These are phyloP conservation scores for Asterochloris erici DNA, from an alignment of 139 green algal genomes.

Conservation along the genomic window DNA sequence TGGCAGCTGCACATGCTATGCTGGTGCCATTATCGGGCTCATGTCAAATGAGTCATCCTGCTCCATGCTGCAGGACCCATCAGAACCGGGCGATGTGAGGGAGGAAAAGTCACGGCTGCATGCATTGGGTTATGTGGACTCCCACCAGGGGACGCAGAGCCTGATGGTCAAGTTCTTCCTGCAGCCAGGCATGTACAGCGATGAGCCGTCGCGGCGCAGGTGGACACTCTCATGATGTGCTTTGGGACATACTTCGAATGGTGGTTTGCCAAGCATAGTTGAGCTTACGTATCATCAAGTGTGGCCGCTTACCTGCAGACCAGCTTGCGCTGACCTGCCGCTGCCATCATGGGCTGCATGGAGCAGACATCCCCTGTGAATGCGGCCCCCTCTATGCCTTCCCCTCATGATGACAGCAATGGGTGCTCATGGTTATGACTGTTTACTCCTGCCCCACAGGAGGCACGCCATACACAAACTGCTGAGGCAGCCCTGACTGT, in stretches of 20 bases:
- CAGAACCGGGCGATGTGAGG: neutral
- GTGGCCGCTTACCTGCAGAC: no score
- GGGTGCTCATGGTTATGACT: neutral
- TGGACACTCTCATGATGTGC: no score
- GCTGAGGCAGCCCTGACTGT: neutral
- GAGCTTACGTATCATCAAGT: no score
- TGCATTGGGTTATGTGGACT: slow-evolving; percentile 62
- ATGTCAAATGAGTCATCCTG: no score
- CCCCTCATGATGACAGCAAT: neutral
- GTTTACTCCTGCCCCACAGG: neutral
- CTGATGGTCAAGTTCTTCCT: slow-evolving; percentile 61
- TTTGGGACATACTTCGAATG: no score
- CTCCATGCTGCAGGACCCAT: neutral
- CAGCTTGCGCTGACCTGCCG: no score
- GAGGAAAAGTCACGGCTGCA: slow-evolving; percentile 33
- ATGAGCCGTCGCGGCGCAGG: slow-evolving; percentile 15
- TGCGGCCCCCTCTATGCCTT: neutral
- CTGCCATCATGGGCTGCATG: no score
- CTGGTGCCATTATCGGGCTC: no score
- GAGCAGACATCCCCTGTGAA: no score
- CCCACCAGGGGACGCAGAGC: slow-evolving; percentile 52
- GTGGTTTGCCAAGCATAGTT: no score
- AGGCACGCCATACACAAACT: neutral
- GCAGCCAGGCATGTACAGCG: slow-evolving; percentile 41
- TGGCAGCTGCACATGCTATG: no score